Evolutionary conservation across 1,139 yeast species (phyloP), one percentile per base, ranked within the genome.

Genomic region (Geotrichum siamense): DNA sequence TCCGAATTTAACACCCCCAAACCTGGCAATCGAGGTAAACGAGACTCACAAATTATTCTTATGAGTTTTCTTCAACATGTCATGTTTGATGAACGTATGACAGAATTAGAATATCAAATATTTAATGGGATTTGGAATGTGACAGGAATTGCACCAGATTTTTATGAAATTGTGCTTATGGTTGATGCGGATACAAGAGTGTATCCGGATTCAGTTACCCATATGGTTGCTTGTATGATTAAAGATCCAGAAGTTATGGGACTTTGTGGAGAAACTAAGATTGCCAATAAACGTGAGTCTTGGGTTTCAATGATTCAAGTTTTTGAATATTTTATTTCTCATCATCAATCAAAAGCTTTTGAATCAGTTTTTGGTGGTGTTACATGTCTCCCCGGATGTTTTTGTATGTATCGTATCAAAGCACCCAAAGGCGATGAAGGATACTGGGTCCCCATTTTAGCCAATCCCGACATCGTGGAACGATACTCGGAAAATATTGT

Each of bases 361-460:
- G 66, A 62, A 40, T 57, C 63, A 13, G 56, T 62, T 5, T 62
- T 62, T 52, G 65, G 66, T 19, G 59, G 63, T 38, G 66, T 62
- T 16, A 62, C 66, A 3, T 62, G 66, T 49, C 45, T 62, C 29
- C 66, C 66, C 2, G 66, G 66, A 23, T 62, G 66, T 52, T 62
- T 62, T 52, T 58, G 62, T 40, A 61, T 62, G 64, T 62, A 61
- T 40, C 54, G 66, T 5, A 52, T 62, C 43, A 60, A 63, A 39
- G 73, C 94, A 1, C 95, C 95, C 37, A 56, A 58, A 42, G 59
- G 60, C 3, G 54, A 54, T 8, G 54, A 56, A 23, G 59, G 60
- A 12, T 82, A 72, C 63, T 86, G 96, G 96, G 94, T 86, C 29
- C 96, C 96, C 10, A 49, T 62, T 32, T 54, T 62, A 29, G 63